Conservation (phyloP, 73 alveolate species). For the Paramecium primaurelia region DNA sequence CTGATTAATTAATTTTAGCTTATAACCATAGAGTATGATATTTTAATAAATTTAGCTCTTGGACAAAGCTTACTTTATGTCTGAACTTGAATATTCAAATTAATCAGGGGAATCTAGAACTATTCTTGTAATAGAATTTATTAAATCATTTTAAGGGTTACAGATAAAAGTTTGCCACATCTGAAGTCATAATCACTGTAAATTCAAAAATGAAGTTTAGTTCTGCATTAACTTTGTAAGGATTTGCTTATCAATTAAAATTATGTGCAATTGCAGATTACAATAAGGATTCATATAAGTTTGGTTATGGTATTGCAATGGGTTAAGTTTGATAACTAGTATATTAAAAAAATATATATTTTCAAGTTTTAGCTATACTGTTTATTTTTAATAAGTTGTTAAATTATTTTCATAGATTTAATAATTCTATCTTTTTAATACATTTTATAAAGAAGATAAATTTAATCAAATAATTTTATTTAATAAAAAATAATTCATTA, state of each 20-base stretch:
- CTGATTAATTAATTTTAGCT: slow-evolving; percentile 42
- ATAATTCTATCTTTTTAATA: not conserved
- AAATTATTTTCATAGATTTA: not conserved
- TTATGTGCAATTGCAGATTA: slow-evolving; percentile 64
- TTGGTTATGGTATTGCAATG: slow-evolving; percentile 60
- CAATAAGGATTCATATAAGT: slow-evolving; percentile 57
- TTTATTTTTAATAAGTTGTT: not conserved
- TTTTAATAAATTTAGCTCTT: not conserved
- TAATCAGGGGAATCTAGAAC: slow-evolving; percentile 44
- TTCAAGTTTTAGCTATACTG: not conserved
- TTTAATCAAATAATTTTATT: not conserved
- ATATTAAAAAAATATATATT: not conserved
- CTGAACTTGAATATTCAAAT: slow-evolving; percentile 31
- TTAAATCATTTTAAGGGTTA: slow-evolving; percentile 26
- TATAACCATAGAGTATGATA: slow-evolving; percentile 43
- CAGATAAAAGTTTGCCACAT: slow-evolving; percentile 47
- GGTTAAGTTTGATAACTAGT: slow-evolving; percentile 48
- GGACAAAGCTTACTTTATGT: slow-evolving; percentile 47
- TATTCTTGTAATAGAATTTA: slow-evolving; percentile 14
- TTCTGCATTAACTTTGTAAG: slow-evolving; percentile 41
- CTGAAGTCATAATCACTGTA: slow-evolving; percentile 49
- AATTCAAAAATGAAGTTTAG: slow-evolving; percentile 54
- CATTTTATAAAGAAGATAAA: not conserved
- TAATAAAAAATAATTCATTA: not conserved
- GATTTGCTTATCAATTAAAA: slow-evolving; percentile 54